A percentile compares a stretch with the other conserved stretches of the same genome.
Conservation (phyloP, 306 rosid genomes). For the Quercus parvula region DNA sequence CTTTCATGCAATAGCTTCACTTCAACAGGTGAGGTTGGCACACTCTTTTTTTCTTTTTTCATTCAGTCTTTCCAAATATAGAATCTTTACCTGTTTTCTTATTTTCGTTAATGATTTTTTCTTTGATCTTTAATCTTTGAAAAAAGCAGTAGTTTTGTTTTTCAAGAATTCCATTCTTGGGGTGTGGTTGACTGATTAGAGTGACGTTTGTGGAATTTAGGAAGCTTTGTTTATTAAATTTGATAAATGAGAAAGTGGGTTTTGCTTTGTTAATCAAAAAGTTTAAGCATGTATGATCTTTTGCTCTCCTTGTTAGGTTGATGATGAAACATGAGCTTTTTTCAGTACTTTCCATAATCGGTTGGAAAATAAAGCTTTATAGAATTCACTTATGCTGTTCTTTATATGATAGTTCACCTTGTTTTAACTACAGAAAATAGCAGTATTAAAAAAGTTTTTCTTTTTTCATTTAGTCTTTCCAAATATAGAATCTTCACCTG, state of each 20-base stretch:
- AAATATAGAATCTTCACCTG: background rate
- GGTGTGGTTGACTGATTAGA: conserved; percentile 12
- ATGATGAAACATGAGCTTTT: background rate
- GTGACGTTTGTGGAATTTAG: conserved; percentile 9
- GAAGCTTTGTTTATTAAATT: conserved; percentile 6
- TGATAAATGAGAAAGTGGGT: background rate
- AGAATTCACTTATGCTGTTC: background rate
- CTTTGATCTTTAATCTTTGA: background rate
- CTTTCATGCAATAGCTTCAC: conserved; percentile 34
- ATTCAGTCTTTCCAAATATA: background rate
- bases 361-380: background rate
- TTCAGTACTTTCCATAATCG: background rate
- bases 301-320: conserved; percentile 14
- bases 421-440: background rate
- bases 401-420: background rate
- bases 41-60: conserved; percentile 11
- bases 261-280: background rate
- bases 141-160: background rate
- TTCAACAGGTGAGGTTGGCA: conserved; percentile 48
- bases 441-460: background rate
- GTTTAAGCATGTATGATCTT: conserved; percentile 2
- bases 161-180: conserved; percentile 3
- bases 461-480: background rate
- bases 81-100: conserved; percentile 4
- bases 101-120: conserved; percentile 19